Percentiles rank a stretch among this genome's conserved stretches.
Conservation (phyloP, 1,284 basidiomycete genomes). For the Sporisorium iseilematis-ciliati region DNA sequence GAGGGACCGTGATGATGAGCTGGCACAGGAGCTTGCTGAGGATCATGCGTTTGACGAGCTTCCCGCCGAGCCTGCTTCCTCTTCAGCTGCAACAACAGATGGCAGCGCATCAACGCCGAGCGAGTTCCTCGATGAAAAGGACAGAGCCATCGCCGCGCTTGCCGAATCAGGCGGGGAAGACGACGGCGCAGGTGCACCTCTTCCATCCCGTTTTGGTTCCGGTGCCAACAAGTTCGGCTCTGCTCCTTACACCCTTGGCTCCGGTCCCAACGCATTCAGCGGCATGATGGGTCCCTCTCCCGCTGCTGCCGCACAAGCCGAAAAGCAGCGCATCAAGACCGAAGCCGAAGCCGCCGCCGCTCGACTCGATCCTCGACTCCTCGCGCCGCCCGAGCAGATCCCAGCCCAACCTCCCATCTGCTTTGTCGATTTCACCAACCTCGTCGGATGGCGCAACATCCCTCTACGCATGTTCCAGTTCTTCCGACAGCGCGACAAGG, state of each 20-base stretch:
- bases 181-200: constrained; percentile 48
- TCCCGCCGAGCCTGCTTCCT: constrained; percentile 28
- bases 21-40: constrained; percentile 78
- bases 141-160: constrained; percentile 24
- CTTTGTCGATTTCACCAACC: constrained; percentile 86
- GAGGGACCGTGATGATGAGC: constrained; percentile 76
- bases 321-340: constrained; percentile 31
- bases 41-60: constrained; percentile 84
- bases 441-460: constrained; percentile 87
- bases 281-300: constrained; percentile 37
- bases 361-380: constrained; percentile 63
- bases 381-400: constrained; percentile 75
- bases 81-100: not conserved
- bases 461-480: constrained; percentile 90
- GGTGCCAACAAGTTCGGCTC: constrained; percentile 23
- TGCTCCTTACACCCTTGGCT: constrained; percentile 35
- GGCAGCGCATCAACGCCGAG: constrained; percentile 21
- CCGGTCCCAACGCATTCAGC: constrained; percentile 39
- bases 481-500: constrained; percentile 88
- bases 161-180: constrained; percentile 47
- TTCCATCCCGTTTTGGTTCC: constrained; percentile 32
- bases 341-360: constrained; percentile 54
- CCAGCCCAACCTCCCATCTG: constrained; percentile 85
- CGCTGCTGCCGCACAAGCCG: constrained; percentile 45
- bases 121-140: constrained; percentile 53